phyloP scores from a whole-genome alignment of 768 basidiomycete species.

The Lactifluus volemus region DNA sequence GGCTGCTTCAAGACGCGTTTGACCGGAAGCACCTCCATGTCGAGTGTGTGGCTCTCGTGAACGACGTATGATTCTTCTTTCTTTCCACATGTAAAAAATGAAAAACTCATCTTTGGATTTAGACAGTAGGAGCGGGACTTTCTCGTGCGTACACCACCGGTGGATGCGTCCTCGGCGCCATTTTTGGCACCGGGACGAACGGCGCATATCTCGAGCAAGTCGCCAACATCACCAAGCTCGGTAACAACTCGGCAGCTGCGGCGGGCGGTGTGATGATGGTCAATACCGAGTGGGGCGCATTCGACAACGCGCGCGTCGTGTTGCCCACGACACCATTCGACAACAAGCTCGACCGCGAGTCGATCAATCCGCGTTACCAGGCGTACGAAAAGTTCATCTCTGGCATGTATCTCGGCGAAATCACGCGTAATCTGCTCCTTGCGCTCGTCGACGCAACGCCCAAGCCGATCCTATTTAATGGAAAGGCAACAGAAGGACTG shows the following conservation, averaged over 20 bases:
- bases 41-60: constrained; percentile 84
- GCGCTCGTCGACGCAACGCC: constrained; percentile 74
- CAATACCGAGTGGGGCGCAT: constrained; percentile 98
- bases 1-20: constrained; percentile 85
- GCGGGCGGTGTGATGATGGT: constrained; percentile 82
- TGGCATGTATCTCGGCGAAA: constrained; percentile 98
- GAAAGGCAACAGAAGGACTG: constrained; percentile 58
- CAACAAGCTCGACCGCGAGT: constrained; percentile 84
- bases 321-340: constrained; percentile 88
- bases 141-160: constrained; percentile 92
- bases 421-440: constrained; percentile 77
- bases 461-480: constrained; percentile 66
- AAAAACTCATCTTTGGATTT: not conserved
- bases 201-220: constrained; percentile 93
- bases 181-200: constrained; percentile 98
- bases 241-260: constrained; percentile 47
- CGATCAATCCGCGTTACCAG: constrained; percentile 89
- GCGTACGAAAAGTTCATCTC: constrained; percentile 98
- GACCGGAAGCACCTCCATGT: constrained; percentile 89
- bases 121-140: constrained; percentile 95
- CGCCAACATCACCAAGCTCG: constrained; percentile 76
- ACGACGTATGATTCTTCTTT: constrained; percentile 56
- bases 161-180: constrained; percentile 79
- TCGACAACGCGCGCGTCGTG: constrained; percentile 85
- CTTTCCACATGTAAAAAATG: not conserved